These are phyloP conservation scores for Penstemon davidsonii DNA, from an alignment of 257 asterid genomes.

Conservation along the genomic window DNA sequence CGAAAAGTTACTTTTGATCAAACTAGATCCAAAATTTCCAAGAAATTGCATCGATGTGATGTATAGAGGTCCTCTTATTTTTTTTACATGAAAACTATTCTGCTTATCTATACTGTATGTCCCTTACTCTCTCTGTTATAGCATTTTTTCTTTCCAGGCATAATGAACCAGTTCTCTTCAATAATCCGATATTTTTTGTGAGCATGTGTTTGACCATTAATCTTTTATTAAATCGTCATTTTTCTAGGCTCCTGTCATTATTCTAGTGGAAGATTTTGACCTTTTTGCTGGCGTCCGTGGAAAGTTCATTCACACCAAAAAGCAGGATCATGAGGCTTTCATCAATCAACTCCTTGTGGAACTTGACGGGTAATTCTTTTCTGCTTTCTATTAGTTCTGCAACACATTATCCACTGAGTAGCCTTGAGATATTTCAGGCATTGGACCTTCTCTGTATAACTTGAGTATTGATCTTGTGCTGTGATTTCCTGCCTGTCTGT, in stretches of 20 bases:
- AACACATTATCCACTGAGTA: conserved; percentile 6
- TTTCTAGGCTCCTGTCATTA: conserved; percentile 94
- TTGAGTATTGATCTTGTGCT: conserved; percentile 15
- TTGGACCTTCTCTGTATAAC: conserved; percentile 5
- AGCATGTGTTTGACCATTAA: conserved; percentile 26
- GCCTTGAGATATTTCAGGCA: conserved; percentile 10
- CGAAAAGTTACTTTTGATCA: background rate
- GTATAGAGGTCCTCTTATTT: conserved; percentile 1
- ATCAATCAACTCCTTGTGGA: conserved; percentile 98
- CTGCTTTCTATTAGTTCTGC: conserved; percentile 21
- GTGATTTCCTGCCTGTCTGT: conserved; percentile 19
- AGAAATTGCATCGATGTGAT: conserved; percentile 13
- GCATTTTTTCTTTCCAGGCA: conserved; percentile 4
- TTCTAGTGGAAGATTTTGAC: conserved; percentile 96
- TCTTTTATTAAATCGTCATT: conserved; percentile 30
- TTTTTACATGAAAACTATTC: conserved; percentile 1
- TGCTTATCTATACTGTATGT: background rate
- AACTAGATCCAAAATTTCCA: conserved; percentile 8
- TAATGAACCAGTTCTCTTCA: conserved; percentile 17
- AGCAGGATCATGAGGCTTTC: conserved; percentile 97
- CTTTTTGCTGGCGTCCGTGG: conserved; percentile 99
- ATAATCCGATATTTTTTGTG: conserved; percentile 1
- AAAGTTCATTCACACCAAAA: conserved; percentile 77
- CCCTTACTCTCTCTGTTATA: conserved; percentile 6
- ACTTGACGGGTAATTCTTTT: conserved; percentile 79